These are phyloP conservation scores for Suillus sp. DNA, from an alignment of 768 basidiomycete genomes.

Conservation along the genomic window DNA sequence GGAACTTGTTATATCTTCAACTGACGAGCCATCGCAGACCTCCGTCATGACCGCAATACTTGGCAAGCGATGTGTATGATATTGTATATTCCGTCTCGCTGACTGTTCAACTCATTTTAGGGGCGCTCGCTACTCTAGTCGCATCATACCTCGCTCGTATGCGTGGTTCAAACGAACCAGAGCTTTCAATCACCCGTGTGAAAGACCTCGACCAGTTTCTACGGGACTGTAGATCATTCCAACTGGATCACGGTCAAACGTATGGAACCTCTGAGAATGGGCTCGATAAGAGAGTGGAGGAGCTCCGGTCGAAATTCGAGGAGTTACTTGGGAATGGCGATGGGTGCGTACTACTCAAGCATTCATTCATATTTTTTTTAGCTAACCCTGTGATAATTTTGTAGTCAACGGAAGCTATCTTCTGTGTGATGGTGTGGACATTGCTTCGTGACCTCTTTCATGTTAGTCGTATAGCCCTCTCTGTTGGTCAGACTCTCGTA, in stretches of 20 bases:
- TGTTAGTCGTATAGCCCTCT: not conserved
- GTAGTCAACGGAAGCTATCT: constrained; percentile 1
- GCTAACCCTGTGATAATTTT: not conserved
- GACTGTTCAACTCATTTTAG: constrained; percentile 8
- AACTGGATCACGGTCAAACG: constrained; percentile 33
- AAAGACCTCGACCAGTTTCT: constrained; percentile 39
- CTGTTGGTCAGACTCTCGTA: not conserved
- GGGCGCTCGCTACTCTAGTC: constrained; percentile 40
- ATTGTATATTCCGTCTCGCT: not conserved
- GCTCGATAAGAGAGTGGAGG: constrained; percentile 20
- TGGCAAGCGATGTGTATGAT: constrained; percentile 14
- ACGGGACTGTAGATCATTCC: constrained; percentile 35
- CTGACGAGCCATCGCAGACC: constrained; percentile 19
- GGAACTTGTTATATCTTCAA: not conserved
- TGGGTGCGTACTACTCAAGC: constrained; percentile 6
- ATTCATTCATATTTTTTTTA: not conserved
- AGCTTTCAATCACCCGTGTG: constrained; percentile 28
- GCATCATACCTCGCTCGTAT: constrained; percentile 43
- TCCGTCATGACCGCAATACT: constrained; percentile 34
- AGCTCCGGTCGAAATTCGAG: constrained; percentile 37
- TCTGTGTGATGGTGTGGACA: not conserved
- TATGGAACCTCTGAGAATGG: constrained; percentile 19
- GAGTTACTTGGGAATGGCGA: constrained; percentile 33
- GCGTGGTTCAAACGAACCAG: constrained; percentile 41
- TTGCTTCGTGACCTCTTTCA: not conserved